phyloP scores from a whole-genome alignment of 169 alveolate genomes.

The Besnoitia besnoiti region DNA sequence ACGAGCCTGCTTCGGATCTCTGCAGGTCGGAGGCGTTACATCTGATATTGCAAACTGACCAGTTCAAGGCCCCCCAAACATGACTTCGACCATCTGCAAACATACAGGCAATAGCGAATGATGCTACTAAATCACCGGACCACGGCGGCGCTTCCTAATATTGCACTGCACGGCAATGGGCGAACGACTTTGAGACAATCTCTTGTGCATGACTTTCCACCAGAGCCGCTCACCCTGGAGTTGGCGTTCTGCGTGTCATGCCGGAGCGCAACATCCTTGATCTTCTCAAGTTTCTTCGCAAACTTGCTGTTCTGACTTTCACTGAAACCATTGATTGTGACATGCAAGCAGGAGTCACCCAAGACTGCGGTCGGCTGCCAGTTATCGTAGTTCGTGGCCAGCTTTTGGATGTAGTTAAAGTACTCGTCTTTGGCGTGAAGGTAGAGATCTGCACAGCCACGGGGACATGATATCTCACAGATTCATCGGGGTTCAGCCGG shows the following conservation, averaged over 20 bases:
- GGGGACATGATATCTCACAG: too few relatives aligned
- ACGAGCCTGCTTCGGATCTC: not conserved
- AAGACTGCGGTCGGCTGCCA: not conserved
- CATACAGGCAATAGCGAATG: not conserved
- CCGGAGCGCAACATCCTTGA: not conserved
- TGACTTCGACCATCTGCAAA: not conserved
- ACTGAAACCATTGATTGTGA: not conserved
- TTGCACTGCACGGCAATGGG: too few relatives aligned
- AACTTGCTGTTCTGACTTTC: not conserved
- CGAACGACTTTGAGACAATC: too few relatives aligned
- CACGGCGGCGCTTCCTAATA: not conserved
- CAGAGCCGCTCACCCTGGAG: not conserved
- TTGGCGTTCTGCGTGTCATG: not conserved
- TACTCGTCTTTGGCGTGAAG: not conserved
- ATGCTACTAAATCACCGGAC: not conserved
- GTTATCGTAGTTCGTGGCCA: not conserved
- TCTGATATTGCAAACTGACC: not conserved
- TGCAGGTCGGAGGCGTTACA: not conserved
- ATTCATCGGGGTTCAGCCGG: too few relatives aligned
- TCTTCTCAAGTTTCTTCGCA: not conserved
- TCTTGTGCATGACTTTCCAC: too few relatives aligned
- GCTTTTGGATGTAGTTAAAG: not conserved
- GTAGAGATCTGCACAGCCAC: not conserved
- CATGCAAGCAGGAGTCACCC: not conserved
- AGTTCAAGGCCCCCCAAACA: not conserved